Percentiles rank a stretch among this genome's conserved stretches.
Evolutionary conservation across 306 rosid species (phyloP).

Genomic region (Mimosa bimucronata): DNA sequence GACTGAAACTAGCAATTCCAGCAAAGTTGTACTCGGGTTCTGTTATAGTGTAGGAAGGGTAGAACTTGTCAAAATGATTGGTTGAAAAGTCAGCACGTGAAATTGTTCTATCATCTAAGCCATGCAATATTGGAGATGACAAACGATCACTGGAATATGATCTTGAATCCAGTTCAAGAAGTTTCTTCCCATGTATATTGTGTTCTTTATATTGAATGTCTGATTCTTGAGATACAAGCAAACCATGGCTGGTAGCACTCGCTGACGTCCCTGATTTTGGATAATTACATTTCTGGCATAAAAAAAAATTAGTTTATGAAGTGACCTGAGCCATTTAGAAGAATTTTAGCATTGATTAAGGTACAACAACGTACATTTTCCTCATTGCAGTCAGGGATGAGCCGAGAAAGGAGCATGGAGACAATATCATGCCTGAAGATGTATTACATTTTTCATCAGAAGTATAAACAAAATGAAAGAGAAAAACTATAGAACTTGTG

Average conservation of each 20-base stretch:
- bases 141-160: slow-evolving; percentile 41
- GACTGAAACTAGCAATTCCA: slow-evolving; percentile 40
- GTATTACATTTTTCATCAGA: slow-evolving; percentile 28
- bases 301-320: slow-evolving; percentile 29
- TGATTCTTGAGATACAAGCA: slow-evolving; percentile 42
- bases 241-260: slow-evolving; percentile 43
- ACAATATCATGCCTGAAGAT: slow-evolving; percentile 65
- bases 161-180: slow-evolving; percentile 46
- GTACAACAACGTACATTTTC: slow-evolving; percentile 54
- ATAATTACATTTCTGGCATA: slow-evolving; percentile 47
- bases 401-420: slow-evolving; percentile 71
- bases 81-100: slow-evolving; percentile 34
- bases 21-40: slow-evolving; percentile 43
- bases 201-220: slow-evolving; percentile 49
- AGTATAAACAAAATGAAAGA: slow-evolving; percentile 32
- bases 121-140: slow-evolving; percentile 44
- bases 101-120: slow-evolving; percentile 44
- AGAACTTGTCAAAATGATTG: slow-evolving; percentile 31
- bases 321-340: slow-evolving; percentile 24
- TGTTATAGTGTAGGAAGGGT: slow-evolving; percentile 41
- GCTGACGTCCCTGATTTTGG: slow-evolving; percentile 30
- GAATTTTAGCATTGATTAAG: slow-evolving; percentile 30
- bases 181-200: slow-evolving; percentile 41
- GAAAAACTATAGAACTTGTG: slow-evolving; percentile 25
- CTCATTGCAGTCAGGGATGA: slow-evolving; percentile 48